phyloP scores from a whole-genome alignment of 768 basidiomycete genomes.

The Trametes cingulata region DNA sequence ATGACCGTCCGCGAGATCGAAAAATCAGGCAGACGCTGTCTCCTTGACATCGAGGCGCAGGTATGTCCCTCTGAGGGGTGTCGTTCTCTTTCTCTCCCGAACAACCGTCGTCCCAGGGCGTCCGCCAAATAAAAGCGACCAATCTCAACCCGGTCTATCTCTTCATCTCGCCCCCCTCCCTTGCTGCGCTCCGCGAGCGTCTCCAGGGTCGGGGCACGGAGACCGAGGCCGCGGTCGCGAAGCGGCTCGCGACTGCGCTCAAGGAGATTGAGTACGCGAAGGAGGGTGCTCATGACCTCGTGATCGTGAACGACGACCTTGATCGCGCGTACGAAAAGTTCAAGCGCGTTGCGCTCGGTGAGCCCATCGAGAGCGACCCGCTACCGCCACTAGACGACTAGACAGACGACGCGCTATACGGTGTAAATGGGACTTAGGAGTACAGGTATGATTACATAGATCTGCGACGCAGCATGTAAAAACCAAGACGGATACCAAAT shows the following conservation, averaged over 20 bases:
- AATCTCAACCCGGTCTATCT: slow-evolving; percentile 82
- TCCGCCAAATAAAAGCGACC: slow-evolving; percentile 87
- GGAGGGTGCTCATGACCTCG: slow-evolving; percentile 72
- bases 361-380: slow-evolving; percentile 55
- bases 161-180: slow-evolving; percentile 88
- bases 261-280: slow-evolving; percentile 85
- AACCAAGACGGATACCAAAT: background rate
- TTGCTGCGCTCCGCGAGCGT: slow-evolving; percentile 67
- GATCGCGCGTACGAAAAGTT: slow-evolving; percentile 82
- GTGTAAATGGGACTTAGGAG: slow-evolving; percentile 2
- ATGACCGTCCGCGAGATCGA: slow-evolving; percentile 71
- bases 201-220: slow-evolving; percentile 85
- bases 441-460: slow-evolving; percentile 22
- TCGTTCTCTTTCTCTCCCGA: slow-evolving; percentile 14
- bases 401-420: background rate
- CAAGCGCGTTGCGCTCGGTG: slow-evolving; percentile 73
- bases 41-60: slow-evolving; percentile 96
- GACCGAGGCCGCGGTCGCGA: slow-evolving; percentile 65
- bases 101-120: slow-evolving; percentile 58
- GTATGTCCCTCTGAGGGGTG: slow-evolving; percentile 41
- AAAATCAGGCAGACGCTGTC: slow-evolving; percentile 73
- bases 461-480: background rate
- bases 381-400: slow-evolving; percentile 68
- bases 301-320: slow-evolving; percentile 90
- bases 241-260: slow-evolving; percentile 75